Conservation (phyloP, 2,329 filamentous ascomycete species). For the Metarhizium robertsii region DNA sequence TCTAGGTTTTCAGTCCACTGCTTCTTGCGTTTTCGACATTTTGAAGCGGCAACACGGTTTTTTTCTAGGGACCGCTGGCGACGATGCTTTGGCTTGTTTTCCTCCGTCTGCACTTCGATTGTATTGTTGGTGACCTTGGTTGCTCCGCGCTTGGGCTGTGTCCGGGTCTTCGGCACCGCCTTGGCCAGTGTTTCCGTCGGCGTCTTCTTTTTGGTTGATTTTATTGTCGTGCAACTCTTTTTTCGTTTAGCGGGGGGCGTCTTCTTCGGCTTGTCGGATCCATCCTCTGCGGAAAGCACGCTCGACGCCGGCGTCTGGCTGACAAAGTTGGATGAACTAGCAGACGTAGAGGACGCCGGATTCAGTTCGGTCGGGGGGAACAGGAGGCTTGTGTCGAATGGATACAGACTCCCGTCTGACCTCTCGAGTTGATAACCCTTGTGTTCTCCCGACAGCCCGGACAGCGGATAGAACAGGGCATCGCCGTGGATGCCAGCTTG, state of each 20-base stretch:
- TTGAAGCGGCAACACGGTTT: slow-evolving; percentile 64
- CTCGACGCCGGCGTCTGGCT: background rate
- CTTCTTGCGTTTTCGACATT: slow-evolving; percentile 62
- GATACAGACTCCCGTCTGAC: background rate
- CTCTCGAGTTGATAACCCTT: background rate
- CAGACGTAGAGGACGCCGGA: background rate
- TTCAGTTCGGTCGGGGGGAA: background rate
- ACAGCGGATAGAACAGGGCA: background rate
- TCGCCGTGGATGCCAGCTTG: background rate
- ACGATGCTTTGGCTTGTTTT: slow-evolving; percentile 12
- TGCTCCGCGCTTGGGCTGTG: slow-evolving; percentile 1
- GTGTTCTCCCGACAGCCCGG: background rate
- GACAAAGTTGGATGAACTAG: background rate
- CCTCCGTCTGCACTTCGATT: background rate
- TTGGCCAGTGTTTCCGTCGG: background rate
- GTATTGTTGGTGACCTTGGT: background rate
- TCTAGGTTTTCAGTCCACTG: slow-evolving; percentile 42
- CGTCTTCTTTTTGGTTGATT: background rate
- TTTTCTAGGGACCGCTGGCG: slow-evolving; percentile 54
- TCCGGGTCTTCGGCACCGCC: background rate
- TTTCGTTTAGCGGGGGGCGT: background rate
- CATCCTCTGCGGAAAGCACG: background rate
- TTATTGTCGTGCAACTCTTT: background rate
- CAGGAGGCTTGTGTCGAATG: background rate
- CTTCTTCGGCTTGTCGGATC: background rate